Base-by-base conservation (phyloP, 495 filamentous ascomycete species). In the Lasiosphaeris hirsuta region DNA sequence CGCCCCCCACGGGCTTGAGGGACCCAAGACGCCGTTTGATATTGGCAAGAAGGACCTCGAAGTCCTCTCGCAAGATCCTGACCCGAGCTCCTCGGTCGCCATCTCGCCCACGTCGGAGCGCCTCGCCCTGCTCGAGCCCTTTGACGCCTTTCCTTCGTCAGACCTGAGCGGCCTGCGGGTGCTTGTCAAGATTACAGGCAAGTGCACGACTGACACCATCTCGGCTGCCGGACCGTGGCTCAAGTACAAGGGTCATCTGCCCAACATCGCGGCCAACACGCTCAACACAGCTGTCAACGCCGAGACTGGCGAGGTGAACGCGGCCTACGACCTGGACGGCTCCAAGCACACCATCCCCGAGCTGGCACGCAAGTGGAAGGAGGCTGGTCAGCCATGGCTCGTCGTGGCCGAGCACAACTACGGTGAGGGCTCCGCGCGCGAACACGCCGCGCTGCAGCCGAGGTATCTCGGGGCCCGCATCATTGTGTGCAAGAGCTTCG, bases 181-280 rank as follows among this genome's bases (percentile, higher is more conserved):
- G 14, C 86, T 98, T 11, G 90, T 94, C 79, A 97, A 96, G 76
- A 88, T 97, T 47, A 87, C 90, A 56, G 94, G 94, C 54, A 95
- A 98, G 73, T 97, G 94, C 83, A 96, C 94, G 37, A 98, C 94
- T 36, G 94, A 98, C 74, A 96, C 94, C 58, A 98, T 98, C 71
- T 97, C 92, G 17, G 94, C 93, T 6, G 94, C 94, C 3, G 94
- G 94, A 6, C 92, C 92, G 3, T 98, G 94, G 94, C 80, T 98
- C 37, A 97, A 97, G 74, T 98, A 96, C 84, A 97, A 97, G 80
- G 94, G 94, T 60, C 94, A 98, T 71, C 83, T 98, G 35, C 90
- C 93, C 69, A 98, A 98, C 77, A 98, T 98, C 77, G 87, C 84
- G 59, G 90, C 85, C 61, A 98, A 98, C 81, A 98, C 94, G 0